Evolutionary conservation across 345 rosid genomes (phyloP), one percentile per base, ranked within the genome.

Genomic region (Eutrema yunnanense): DNA sequence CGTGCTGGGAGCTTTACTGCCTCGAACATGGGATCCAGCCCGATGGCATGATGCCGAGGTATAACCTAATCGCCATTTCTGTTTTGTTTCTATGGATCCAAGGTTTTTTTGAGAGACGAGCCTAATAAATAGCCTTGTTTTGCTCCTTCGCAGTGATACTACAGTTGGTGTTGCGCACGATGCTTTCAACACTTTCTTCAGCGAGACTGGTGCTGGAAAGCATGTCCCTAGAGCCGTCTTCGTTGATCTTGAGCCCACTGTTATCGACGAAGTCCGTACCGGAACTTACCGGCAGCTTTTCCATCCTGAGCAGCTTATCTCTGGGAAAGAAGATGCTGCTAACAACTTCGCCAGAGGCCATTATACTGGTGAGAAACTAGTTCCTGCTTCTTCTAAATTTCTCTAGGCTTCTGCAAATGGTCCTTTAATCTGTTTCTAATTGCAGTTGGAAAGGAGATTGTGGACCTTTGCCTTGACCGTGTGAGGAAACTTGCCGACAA

Each of bases 331-430:
- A 67, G 92, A 87, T 10, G 92, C 89, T 5, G 92, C 92, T 1
- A 87, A 87, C 67, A 87, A 87, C 80, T 87, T 87, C 19, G 92
- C 89, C 3, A 82, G 92, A 74, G 89, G 92, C 4, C 92, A 87
- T 56, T 87, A 87, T 6, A 87, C 89, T 2, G 87, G 92, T 85
- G 67, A 65, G 62, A 32, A 33, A 0, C 9, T 12, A 2, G 6
- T 61, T 48, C 56, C 6, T 11, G 41, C 6, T 51, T 38, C 8
- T 2, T 37, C 2, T 4, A 0, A 11, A 9, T 43, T 43, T 42
- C 19, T 69, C 22, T 52, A 9, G 22, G 36, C 12, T 9, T 52
- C 26, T 19, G 37, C 11, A 6, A 7, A 27, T 54, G 16, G 64
- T 54, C 0, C 4, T 53, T 41, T 19, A 34, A 19, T n/a, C 32